Conservation (phyloP, 352 stramenopile species). For the Pythium utonaiense region DNA sequence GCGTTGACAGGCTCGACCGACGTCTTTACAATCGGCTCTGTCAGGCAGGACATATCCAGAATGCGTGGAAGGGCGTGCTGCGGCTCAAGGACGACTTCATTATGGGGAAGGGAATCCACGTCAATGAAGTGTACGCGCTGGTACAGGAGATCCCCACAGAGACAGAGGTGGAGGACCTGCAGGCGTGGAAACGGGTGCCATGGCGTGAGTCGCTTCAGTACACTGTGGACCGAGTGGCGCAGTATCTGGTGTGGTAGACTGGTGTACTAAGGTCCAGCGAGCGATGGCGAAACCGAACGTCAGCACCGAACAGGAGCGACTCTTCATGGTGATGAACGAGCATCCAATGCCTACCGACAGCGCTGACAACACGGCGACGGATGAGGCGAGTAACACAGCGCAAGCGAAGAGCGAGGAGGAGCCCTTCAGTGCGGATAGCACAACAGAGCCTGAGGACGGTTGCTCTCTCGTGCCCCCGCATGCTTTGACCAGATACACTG, state of each 20-base stretch:
- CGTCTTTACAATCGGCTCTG: conserved; percentile 40
- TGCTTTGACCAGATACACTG: background rate
- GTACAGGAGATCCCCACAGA: conserved; percentile 15
- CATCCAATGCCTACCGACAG: background rate
- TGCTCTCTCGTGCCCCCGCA: background rate
- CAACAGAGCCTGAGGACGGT: background rate
- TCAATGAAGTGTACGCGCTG: conserved; percentile 31
- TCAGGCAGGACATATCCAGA: conserved; percentile 33
- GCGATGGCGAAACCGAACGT: too few relatives aligned
- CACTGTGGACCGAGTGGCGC: conserved; percentile 22
- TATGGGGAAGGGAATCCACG: conserved; percentile 33
- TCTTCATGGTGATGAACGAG: background rate
- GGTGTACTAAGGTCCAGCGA: too few relatives aligned
- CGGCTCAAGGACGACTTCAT: conserved; percentile 38
- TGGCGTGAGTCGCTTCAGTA: conserved; percentile 32
- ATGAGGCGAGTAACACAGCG: background rate
- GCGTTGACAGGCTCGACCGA: conserved; percentile 41
- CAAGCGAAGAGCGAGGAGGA: too few relatives aligned
- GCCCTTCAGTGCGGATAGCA: background rate
- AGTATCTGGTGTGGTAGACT: conserved; percentile 31
- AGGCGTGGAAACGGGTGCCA: conserved; percentile 15
- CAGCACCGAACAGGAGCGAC: background rate
- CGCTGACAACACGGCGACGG: background rate
- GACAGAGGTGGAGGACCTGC: background rate
- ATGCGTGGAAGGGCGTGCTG: conserved; percentile 36